Evolutionary conservation across 192 early-diverging fungal genomes (phyloP), one percentile per base, ranked within the genome.

Genomic region (Podila epicladia): DNA sequence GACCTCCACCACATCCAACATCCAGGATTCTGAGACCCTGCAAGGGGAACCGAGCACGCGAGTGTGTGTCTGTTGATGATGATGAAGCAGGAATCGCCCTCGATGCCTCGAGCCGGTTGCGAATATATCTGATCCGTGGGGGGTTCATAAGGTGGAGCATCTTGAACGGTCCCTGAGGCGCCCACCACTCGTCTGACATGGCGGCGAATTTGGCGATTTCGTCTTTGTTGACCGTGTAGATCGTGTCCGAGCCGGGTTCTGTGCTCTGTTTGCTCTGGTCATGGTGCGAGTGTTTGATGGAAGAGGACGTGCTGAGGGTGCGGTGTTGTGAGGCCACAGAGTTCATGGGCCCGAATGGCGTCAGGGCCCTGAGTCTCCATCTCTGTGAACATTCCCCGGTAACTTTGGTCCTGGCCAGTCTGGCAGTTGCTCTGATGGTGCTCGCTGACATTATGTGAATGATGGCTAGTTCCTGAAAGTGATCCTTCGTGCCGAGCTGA

Each of bases 1-100:
- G 72, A 7, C 97, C 97, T 35, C 97, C 97, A 29, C 97, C 97
- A 82, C 97, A 96, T 2, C 97, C 97, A 13, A 99, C 91, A 84
- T 99, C 97, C 12, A 97, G 78, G 45, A 95, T 89, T 9, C 79
- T 53, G 53, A 91, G 55, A 0, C 91, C 91, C 24, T 75, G 71
- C 45, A 96, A 84, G 6, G 87, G 89, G 37, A 73, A 76, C 24
- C 75, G 29, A 12, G 55, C 51, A 13, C 67, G 13, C 69, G 48
- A 41, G 12, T 66, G 6, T 33, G 51, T 22, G 84, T 84, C 53
- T 68, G 57, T 29, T 48, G 20, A 24, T 58, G 12, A 7, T 50
- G 15, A 29, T 8, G 26, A 7, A 2, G 37, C 29, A n/a, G 62
- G 24, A 26, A 71, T 24, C 11, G 64, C 60, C 9, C 72, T 62